Evolutionary conservation across 768 basidiomycete species (phyloP).

Genomic region (Russula brevipes): DNA sequence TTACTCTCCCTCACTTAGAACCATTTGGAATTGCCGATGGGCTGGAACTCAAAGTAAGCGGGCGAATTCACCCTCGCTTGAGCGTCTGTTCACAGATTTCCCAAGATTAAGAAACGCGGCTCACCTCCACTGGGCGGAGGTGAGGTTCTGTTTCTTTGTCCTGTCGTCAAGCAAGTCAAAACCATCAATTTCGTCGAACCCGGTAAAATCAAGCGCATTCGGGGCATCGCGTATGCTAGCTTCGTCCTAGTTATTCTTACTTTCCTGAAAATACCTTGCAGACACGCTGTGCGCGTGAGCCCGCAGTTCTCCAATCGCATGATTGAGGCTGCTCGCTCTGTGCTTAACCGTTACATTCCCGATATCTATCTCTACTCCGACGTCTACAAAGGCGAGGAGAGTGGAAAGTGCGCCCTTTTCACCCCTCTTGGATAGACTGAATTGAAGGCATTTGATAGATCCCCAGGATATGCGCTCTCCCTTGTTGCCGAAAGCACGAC

Average conservation of each 20-base stretch:
- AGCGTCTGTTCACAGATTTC: background rate
- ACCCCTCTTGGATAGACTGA: background rate
- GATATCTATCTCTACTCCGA: conserved; percentile 99
- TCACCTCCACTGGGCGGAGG: conserved; percentile 88
- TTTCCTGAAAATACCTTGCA: conserved; percentile 31
- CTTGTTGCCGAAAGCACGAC: conserved; percentile 92
- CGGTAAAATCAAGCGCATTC: conserved; percentile 89
- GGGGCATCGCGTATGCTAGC: conserved; percentile 83
- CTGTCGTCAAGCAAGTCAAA: conserved; percentile 84
- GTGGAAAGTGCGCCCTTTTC: conserved; percentile 74
- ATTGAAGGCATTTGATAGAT: conserved; percentile 44
- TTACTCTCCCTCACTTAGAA: conserved; percentile 86
- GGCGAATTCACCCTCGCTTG: background rate
- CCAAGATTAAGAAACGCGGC: conserved; percentile 93
- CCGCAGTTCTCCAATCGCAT: conserved; percentile 97
- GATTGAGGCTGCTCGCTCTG: conserved; percentile 89
- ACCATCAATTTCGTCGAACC: conserved; percentile 88
- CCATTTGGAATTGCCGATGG: conserved; percentile 87
- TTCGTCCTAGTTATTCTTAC: background rate
- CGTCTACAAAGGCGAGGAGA: conserved; percentile 95
- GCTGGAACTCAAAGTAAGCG: conserved; percentile 73
- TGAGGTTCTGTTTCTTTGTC: conserved; percentile 90
- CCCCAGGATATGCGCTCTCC: conserved; percentile 91
- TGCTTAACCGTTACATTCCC: conserved; percentile 94
- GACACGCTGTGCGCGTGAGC: conserved; percentile 93